Evolutionary conservation across 768 basidiomycete genomes (phyloP).

Genomic region (Podaxis rugospora): DNA sequence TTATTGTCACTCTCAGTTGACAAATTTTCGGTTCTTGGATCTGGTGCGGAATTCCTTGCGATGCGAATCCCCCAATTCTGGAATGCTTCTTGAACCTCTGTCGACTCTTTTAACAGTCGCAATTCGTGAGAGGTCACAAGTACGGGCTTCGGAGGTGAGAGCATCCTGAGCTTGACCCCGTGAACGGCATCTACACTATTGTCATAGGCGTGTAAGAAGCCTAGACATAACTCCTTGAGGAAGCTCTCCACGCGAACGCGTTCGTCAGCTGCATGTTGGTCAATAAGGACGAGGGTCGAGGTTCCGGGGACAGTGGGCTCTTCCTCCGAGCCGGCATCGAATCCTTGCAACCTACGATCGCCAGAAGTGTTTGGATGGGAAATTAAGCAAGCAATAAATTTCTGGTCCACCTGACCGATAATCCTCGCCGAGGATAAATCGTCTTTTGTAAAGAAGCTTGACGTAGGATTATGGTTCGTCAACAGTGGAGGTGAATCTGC

Average conservation of each 20-base stretch:
- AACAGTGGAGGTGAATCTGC: constrained; percentile 11
- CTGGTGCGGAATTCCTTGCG: constrained; percentile 25
- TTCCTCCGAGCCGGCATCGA: constrained; percentile 7
- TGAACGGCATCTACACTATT: constrained; percentile 19
- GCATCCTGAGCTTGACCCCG: constrained; percentile 33
- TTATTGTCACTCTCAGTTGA: constrained; percentile 24
- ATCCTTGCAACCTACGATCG: constrained; percentile 1
- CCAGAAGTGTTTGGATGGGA: constrained; percentile 1
- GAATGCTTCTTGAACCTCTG: constrained; percentile 43
- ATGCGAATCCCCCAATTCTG: constrained; percentile 69
- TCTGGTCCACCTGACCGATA: constrained; percentile 84
- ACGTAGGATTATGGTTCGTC: constrained; percentile 12
- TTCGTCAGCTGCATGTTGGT: constrained; percentile 99
- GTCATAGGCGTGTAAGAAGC: constrained; percentile 47
- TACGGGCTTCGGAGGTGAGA: constrained; percentile 54
- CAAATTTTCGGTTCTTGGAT: constrained; percentile 19
- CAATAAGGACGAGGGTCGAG: constrained; percentile 66
- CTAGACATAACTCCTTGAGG: constrained; percentile 68
- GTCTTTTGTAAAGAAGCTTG: constrained; percentile 25
- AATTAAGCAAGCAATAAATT: constrained; percentile 81
- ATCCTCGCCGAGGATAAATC: constrained; percentile 56
- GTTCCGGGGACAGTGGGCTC: constrained; percentile 11
- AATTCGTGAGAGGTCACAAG: constrained; percentile 68
- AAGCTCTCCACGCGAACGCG: constrained; percentile 86
- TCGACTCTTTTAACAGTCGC: constrained; percentile 37